Evolutionary conservation across 2,329 filamentous ascomycete species (phyloP).

Genomic region (Arthrobotrys megalospora): DNA sequence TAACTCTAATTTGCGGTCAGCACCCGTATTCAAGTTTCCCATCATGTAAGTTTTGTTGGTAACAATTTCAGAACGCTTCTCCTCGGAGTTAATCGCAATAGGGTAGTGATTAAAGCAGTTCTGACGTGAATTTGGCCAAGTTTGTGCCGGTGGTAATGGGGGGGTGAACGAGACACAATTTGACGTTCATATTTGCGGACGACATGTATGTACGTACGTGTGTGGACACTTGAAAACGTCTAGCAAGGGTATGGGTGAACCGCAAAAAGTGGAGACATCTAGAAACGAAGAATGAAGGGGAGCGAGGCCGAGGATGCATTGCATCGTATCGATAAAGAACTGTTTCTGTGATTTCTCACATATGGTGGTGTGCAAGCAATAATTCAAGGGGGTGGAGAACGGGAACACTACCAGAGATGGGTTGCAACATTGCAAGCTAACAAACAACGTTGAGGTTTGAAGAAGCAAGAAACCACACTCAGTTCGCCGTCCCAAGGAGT

Average conservation of each 20-base stretch:
- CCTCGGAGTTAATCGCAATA: conserved; percentile 23
- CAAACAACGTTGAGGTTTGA: conserved; percentile 10
- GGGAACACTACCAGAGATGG: conserved; percentile 24
- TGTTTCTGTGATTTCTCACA: conserved; percentile 1
- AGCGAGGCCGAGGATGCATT: conserved; percentile 16
- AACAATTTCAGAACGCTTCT: conserved; percentile 9
- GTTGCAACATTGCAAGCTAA: conserved; percentile 11
- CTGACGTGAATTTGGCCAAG: not conserved
- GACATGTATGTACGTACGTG: conserved; percentile 1
- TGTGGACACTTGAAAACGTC: conserved; percentile 16
- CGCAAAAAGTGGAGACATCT: conserved; percentile 20
- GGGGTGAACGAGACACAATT: conserved; percentile 23
- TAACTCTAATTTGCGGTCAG: conserved; percentile 38
- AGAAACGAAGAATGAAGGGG: conserved; percentile 8
- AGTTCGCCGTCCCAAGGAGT: conserved; percentile 38
- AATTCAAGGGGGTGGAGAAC: conserved; percentile 1
- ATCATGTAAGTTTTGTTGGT: conserved; percentile 31
- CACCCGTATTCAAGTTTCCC: conserved; percentile 34
- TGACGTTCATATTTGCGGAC: conserved; percentile 7
- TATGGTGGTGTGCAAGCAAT: not conserved
- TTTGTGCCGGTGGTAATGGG: conserved; percentile 3
- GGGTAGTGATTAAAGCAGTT: not conserved
- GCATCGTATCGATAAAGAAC: conserved; percentile 13
- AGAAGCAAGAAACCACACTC: conserved; percentile 18
- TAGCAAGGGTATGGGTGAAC: conserved; percentile 9